Conservation (phyloP, 169 alveolate genomes). For the Plasmodium cynomolgi region DNA sequence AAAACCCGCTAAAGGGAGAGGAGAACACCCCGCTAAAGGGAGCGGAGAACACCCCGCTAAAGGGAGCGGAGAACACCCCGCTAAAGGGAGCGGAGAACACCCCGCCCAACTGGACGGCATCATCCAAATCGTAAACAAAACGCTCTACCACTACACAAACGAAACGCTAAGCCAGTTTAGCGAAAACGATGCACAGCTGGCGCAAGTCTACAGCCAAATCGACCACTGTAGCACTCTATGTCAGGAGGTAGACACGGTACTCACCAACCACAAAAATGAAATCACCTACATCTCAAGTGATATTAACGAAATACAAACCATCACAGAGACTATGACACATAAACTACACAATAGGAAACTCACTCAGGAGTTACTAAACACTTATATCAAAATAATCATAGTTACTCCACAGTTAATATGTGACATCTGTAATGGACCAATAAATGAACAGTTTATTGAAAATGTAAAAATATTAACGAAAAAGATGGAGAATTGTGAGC, state of each 20-base stretch:
- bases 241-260: constrained; percentile 72
- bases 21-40: not conserved
- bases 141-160: constrained; percentile 71
- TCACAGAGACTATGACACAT: constrained; percentile 76
- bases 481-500: constrained; percentile 77
- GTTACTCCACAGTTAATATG: constrained; percentile 79
- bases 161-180: constrained; percentile 72
- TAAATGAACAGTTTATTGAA: constrained; percentile 71
- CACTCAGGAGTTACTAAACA: constrained; percentile 76
- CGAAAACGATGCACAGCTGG: constrained; percentile 75
- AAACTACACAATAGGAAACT: constrained; percentile 78
- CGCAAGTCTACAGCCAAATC: constrained; percentile 73
- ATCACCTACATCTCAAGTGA: constrained; percentile 76
- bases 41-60: not conserved
- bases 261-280: constrained; percentile 76
- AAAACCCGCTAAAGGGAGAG: not conserved
- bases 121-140: constrained; percentile 29
- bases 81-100: not conserved
- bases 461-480: constrained; percentile 55
- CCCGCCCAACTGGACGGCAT: not conserved
- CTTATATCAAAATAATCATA: constrained; percentile 77
- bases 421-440: constrained; percentile 77
- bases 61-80: not conserved
- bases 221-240: constrained; percentile 78
- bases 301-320: constrained; percentile 77